Conservation (phyloP, 148 eudicot genomes). For the Chenopodium suecicum region DNA sequence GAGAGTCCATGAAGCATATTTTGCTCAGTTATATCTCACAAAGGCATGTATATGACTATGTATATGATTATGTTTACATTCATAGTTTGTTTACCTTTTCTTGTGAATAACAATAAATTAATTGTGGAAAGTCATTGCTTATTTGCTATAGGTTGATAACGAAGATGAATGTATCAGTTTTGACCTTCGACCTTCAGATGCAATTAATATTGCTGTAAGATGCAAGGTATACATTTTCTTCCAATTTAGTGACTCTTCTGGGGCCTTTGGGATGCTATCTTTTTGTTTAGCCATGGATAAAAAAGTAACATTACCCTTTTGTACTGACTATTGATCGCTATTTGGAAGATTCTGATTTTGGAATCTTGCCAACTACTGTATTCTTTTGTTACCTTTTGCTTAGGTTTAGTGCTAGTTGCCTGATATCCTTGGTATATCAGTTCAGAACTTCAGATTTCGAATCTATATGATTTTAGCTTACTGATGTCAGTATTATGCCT, state of each 20-base stretch:
- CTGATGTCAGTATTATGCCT: background rate
- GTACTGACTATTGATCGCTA: background rate
- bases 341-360: background rate
- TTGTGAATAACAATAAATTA: background rate
- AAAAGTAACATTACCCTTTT: background rate
- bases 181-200: conserved; percentile 96
- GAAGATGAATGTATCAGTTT: conserved; percentile 71
- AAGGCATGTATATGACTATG: conserved; percentile 46
- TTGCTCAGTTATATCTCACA: conserved; percentile 70
- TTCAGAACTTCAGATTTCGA: conserved; percentile 1
- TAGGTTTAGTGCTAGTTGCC: background rate
- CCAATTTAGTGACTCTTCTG: background rate
- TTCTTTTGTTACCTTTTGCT: background rate
- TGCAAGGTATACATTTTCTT: conserved; percentile 60
- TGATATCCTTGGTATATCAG: background rate
- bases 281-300: background rate
- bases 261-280: background rate
- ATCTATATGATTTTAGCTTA: background rate
- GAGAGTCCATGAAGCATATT: conserved; percentile 92
- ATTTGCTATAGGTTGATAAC: conserved; percentile 49
- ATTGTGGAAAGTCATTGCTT: background rate
- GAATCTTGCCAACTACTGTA: background rate
- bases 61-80: background rate
- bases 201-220: conserved; percentile 97
- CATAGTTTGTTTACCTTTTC: background rate